Evolutionary conservation across 2,329 filamentous ascomycete genomes (phyloP).

Genomic region (Neurospora crassa): DNA sequence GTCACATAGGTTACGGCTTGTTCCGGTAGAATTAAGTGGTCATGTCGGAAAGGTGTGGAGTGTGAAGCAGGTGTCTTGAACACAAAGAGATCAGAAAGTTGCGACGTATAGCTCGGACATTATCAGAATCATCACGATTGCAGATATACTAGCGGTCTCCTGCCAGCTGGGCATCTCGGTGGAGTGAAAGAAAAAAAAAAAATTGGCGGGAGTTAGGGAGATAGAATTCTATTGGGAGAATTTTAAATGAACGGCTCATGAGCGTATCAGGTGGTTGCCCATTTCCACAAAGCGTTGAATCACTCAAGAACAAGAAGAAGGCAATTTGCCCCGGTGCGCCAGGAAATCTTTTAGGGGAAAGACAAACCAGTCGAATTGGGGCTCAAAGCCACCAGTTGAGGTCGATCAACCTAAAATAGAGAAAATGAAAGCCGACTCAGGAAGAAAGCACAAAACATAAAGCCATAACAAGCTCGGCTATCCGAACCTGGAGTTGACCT

Average conservation of each 20-base stretch:
- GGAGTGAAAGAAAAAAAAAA: neutral
- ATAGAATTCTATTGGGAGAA: neutral
- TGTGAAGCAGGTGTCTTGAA: neutral
- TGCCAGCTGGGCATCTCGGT: neutral
- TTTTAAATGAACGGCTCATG: neutral
- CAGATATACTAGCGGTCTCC: neutral
- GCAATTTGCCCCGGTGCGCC: neutral
- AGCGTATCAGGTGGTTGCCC: neutral
- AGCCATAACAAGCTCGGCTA: neutral
- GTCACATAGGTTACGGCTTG: neutral
- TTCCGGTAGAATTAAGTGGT: neutral
- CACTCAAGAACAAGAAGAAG: neutral
- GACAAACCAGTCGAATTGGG: neutral
- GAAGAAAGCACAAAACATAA: neutral
- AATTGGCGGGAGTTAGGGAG: neutral
- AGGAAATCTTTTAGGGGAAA: neutral
- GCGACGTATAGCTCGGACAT: neutral
- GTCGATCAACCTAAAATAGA: neutral
- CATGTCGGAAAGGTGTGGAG: neutral
- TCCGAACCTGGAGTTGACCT: no score
- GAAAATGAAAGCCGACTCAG: neutral
- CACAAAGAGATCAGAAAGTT: neutral
- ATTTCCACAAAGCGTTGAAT: neutral
- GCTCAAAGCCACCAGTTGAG: neutral
- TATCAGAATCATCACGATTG: neutral